Percentiles rank a stretch among this genome's conserved stretches.
Conservation (phyloP, 2,329 filamentous ascomycete genomes). For the Ophiostoma tasmaniense region DNA sequence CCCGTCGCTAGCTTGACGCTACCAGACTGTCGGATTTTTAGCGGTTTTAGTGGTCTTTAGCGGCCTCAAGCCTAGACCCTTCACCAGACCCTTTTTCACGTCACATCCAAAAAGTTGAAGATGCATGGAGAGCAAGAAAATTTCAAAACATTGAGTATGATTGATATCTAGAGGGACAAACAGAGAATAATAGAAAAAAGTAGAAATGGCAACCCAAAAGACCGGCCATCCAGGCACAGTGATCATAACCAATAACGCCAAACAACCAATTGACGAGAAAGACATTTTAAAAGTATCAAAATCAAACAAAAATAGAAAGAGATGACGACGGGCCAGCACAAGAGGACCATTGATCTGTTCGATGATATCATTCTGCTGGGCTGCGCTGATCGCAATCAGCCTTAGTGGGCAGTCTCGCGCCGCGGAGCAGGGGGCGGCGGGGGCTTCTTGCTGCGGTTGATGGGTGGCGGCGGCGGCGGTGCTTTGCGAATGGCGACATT, state of each 20-base stretch:
- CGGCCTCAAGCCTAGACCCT: neutral
- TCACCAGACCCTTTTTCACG: neutral
- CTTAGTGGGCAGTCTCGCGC: conserved; percentile 7
- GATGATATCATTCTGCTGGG: neutral
- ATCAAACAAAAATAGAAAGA: neutral
- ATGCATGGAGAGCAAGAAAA: too few species aligned
- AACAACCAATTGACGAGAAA: conserved; percentile 1
- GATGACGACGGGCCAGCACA: neutral
- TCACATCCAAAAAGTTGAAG: neutral
- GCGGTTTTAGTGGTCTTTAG: neutral
- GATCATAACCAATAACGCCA: neutral
- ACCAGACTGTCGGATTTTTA: neutral
- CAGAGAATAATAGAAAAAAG: neutral
- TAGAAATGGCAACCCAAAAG: neutral
- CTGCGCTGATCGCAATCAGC: neutral
- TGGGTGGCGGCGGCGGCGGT: conserved; percentile 38
- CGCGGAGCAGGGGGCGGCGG: conserved; percentile 38
- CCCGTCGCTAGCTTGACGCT: neutral
- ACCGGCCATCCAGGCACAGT: conserved; percentile 2
- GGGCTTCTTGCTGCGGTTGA: conserved; percentile 44
- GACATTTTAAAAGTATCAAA: neutral
- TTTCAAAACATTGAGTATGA: neutral
- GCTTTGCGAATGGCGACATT: conserved; percentile 32
- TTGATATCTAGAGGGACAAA: neutral
- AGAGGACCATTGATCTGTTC: neutral